Evolutionary conservation across 306 rosid genomes (phyloP).

Genomic region (Erythrophleum fordii): DNA sequence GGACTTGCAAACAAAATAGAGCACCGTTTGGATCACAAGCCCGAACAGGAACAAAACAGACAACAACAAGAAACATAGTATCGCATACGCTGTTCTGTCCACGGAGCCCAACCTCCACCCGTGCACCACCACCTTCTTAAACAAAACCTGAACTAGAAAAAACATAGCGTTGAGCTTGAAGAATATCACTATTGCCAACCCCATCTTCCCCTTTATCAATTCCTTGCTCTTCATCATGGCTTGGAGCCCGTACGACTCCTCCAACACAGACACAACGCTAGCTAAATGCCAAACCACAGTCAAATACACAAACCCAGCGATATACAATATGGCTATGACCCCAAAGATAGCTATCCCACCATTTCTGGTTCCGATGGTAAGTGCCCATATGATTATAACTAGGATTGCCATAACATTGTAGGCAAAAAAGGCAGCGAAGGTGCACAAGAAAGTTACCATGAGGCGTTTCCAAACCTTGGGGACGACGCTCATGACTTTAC

Average conservation of each 20-base stretch:
- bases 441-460: constrained; percentile 62
- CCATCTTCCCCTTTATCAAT: constrained; percentile 65
- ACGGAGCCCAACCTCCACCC: constrained; percentile 36
- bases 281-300: constrained; percentile 74
- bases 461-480: constrained; percentile 77
- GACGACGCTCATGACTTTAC: constrained; percentile 58
- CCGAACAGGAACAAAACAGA: constrained; percentile 49
- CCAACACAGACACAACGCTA: constrained; percentile 69
- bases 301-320: constrained; percentile 60
- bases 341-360: neutral
- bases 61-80: constrained; percentile 51
- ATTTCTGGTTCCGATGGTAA: fast-evolving
- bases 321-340: constrained; percentile 15
- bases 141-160: constrained; percentile 29
- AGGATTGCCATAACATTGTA: constrained; percentile 39
- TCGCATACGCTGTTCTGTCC: constrained; percentile 43
- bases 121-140: constrained; percentile 46
- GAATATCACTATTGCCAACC: constrained; percentile 37
- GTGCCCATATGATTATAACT: neutral
- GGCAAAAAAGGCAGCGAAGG: constrained; percentile 41
- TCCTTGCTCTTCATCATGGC: constrained; percentile 77
- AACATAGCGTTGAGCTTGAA: constrained; percentile 15
- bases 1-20: constrained; percentile 86
- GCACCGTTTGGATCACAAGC: constrained; percentile 67
- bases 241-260: constrained; percentile 60